Evolutionary conservation across 1,284 basidiomycete genomes (phyloP), one percentile per base, ranked within the genome.

Genomic region (Puccinia polysora): DNA sequence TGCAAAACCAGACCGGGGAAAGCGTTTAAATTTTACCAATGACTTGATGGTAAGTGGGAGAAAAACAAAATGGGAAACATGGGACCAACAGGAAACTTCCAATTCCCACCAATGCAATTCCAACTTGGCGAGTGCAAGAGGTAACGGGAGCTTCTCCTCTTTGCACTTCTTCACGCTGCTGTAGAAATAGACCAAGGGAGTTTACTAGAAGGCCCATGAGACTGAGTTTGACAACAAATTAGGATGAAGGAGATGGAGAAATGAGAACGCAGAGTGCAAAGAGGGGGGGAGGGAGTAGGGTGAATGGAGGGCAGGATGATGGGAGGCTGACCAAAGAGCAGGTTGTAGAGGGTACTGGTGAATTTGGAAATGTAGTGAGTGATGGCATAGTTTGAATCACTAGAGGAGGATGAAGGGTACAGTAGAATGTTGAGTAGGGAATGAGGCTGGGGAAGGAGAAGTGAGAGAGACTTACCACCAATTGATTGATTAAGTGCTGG

Each of bases 221-320:
- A 45, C 68, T 64, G 18, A 25, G 7, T n/a, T 36, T 28, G 18
- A 12, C 8, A 53, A 52, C 6, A 52, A 47, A 78, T n/a, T 80
- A 58, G 6, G 78, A 78, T 23, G 75, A 71, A 14, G 65, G 23
- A 3, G 73, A 4, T 14, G 74, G 74, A 67, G 52, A 49, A 52
- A 80, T 8, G 81, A 1, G 82, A 59, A 5, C 80, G 0, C 81
- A 71, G 0, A 34, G 81, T 78, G 73, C 79, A 81, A 18, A 75
- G 79, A 14, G 77, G 76, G 63, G 79, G 75, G 34, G 76, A 38
- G 34, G 45, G n/a, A n/a, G n/a, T n/a, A n/a, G n/a, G n/a, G n/a
- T n/a, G n/a, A n/a, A n/a, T n/a, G n/a, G n/a, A n/a, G n/a, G n/a
- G n/a, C n/a, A n/a, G n/a, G n/a, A n/a, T n/a, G n/a, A n/a, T n/a